Conservation (phyloP, 352 stramenopile species). For the Pilasporangium apinafurcum region DNA sequence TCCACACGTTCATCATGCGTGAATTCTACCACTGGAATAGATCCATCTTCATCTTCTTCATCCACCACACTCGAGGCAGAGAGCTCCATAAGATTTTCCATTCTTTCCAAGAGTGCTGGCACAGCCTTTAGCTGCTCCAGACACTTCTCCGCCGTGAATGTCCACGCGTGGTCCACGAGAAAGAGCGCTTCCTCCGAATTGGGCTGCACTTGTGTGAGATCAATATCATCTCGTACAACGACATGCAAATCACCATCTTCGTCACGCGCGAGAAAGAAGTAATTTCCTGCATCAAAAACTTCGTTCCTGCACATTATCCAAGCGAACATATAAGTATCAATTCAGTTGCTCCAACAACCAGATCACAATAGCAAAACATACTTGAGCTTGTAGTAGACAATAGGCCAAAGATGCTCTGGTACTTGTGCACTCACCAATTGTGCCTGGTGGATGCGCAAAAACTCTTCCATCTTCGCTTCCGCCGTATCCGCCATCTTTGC, state of each 20-base stretch:
- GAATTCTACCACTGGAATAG: too few relatives aligned
- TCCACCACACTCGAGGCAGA: not conserved
- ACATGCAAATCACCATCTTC: conserved; percentile 37
- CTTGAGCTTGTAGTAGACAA: conserved; percentile 47
- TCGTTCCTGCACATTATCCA: too few relatives aligned
- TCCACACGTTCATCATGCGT: conserved; percentile 17
- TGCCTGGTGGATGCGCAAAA: conserved; percentile 33
- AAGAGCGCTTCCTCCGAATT: conserved; percentile 34
- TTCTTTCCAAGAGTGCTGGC: conserved; percentile 27
- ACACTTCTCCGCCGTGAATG: conserved; percentile 36
- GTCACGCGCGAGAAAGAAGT: conserved; percentile 38
- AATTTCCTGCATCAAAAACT: conserved; percentile 38
- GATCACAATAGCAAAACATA: conserved; percentile 5
- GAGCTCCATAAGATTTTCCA: conserved; percentile 45
- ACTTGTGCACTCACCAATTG: conserved; percentile 32
- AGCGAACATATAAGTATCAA: too few relatives aligned
- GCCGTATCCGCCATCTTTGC: too few relatives aligned
- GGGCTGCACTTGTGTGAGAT: conserved; percentile 21
- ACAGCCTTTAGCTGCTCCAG: conserved; percentile 20
- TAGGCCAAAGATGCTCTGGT: conserved; percentile 30
- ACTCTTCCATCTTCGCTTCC: conserved; percentile 37
- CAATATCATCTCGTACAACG: conserved; percentile 38
- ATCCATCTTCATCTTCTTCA: conserved; percentile 8
- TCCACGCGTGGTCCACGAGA: conserved; percentile 51
- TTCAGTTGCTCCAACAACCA: too few relatives aligned